Percentiles rank a stretch among this genome's conserved stretches.
These are phyloP conservation scores for Geranium incanum DNA, from an alignment of 441 rosid species.

Conservation along the genomic window DNA sequence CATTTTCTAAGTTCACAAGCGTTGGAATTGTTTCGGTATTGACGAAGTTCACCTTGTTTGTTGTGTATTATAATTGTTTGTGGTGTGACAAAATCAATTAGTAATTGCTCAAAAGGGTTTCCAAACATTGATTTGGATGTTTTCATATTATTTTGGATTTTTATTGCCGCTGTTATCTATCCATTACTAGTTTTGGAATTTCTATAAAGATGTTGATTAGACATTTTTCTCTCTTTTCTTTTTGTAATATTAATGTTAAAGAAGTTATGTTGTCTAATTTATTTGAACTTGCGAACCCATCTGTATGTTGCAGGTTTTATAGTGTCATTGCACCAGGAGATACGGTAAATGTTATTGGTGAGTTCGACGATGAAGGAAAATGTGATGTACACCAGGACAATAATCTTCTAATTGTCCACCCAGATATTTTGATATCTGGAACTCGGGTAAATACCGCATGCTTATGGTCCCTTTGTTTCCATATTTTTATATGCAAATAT, in stretches of 20 bases:
- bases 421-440: slow-evolving; percentile 84
- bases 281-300: background rate
- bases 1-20: background rate
- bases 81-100: background rate
- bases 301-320: slow-evolving; percentile 51
- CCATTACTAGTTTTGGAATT: background rate
- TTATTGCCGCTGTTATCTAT: slow-evolving; percentile 11
- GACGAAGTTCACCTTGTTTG: background rate
- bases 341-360: slow-evolving; percentile 82
- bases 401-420: slow-evolving; percentile 79
- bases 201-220: background rate
- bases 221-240: background rate
- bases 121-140: background rate
- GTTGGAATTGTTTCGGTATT: background rate
- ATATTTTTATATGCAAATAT: slow-evolving; percentile 10
- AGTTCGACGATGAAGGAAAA: slow-evolving; percentile 68
- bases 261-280: slow-evolving; percentile 15
- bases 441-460: slow-evolving; percentile 54
- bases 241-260: background rate
- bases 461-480: slow-evolving; percentile 18
- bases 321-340: slow-evolving; percentile 89
- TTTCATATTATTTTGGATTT: slow-evolving; percentile 13
- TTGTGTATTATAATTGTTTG: background rate
- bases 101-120: background rate
- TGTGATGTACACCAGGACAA: slow-evolving; percentile 60